Evolutionary conservation across 805 yeast genomes (phyloP).

Genomic region (Vanderwaltozyma polyspora): DNA sequence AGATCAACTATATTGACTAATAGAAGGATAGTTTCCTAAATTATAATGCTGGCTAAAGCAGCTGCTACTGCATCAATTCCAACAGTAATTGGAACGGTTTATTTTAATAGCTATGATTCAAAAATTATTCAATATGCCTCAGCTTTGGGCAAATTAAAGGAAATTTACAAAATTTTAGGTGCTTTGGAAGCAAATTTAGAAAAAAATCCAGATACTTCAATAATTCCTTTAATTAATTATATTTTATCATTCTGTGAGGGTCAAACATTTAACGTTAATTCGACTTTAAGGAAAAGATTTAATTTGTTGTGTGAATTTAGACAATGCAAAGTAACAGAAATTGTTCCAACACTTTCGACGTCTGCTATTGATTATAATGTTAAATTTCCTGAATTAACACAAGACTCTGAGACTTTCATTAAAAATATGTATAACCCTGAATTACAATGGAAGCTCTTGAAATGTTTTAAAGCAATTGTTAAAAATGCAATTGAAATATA

Average conservation of each 20-base stretch:
- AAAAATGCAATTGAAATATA: slow-evolving; percentile 23
- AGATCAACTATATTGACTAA: too few relatives aligned
- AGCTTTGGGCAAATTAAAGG: slow-evolving; percentile 37
- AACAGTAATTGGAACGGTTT: slow-evolving; percentile 19
- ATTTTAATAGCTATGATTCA: slow-evolving; percentile 41
- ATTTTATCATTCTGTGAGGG: slow-evolving; percentile 30
- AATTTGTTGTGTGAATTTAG: slow-evolving; percentile 26
- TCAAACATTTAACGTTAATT: slow-evolving; percentile 31
- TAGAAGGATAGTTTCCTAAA: too few relatives aligned
- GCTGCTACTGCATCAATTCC: slow-evolving; percentile 29
- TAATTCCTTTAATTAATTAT: slow-evolving; percentile 28
- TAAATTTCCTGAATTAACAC: slow-evolving; percentile 10
- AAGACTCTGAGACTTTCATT: slow-evolving; percentile 7
- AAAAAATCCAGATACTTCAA: slow-evolving; percentile 12
- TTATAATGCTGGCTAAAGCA: slow-evolving; percentile 24
- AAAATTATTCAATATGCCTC: slow-evolving; percentile 49
- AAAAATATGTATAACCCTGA: slow-evolving; percentile 16
- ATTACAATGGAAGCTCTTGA: slow-evolving; percentile 20
- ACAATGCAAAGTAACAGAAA: slow-evolving; percentile 15
- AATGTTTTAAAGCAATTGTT: slow-evolving; percentile 13
- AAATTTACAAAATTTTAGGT: slow-evolving; percentile 28
- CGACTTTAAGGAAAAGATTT: slow-evolving; percentile 30
- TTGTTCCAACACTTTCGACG: slow-evolving; percentile 11
- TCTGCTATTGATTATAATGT: slow-evolving; percentile 12
- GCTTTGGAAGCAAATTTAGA: slow-evolving; percentile 19